Conservation (phyloP, 768 basidiomycete species). For the Panellus pusillus region DNA sequence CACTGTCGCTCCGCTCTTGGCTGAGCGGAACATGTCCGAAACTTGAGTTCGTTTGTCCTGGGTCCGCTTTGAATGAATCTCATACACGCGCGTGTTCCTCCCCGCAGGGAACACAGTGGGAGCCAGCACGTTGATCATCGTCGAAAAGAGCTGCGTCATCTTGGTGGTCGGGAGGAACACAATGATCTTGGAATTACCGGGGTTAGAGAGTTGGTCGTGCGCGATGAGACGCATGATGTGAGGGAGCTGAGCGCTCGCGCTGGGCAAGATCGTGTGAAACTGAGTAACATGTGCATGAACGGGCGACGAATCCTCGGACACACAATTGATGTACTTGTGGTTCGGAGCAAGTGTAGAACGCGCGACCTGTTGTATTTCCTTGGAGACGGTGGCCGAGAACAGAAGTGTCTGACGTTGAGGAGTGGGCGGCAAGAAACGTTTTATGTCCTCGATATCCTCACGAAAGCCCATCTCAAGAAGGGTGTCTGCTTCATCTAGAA, state of each 20-base stretch:
- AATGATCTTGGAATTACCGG: conserved; percentile 69
- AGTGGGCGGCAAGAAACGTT: conserved; percentile 54
- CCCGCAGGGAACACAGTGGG: conserved; percentile 50
- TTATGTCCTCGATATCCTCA: conserved; percentile 77
- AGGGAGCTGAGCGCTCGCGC: conserved; percentile 67
- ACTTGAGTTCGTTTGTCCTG: conserved; percentile 57
- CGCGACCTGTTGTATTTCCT: conserved; percentile 70
- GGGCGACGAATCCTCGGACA: conserved; percentile 57
- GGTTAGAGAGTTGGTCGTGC: conserved; percentile 81
- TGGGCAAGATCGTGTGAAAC: conserved; percentile 73
- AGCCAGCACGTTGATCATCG: conserved; percentile 54
- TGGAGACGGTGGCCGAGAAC: conserved; percentile 86
- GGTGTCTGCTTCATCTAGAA: conserved; percentile 92
- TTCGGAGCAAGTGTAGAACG: conserved; percentile 54
- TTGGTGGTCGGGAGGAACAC: conserved; percentile 87
- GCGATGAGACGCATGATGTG: conserved; percentile 79
- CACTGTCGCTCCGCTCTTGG: conserved; percentile 53
- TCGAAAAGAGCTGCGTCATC: conserved; percentile 74
- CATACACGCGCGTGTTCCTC: conserved; percentile 57
- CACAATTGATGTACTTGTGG: conserved; percentile 74
- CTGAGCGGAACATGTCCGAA: conserved; percentile 61
- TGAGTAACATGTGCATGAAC: conserved; percentile 80
- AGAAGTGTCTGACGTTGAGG: conserved; percentile 86
- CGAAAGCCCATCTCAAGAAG: conserved; percentile 92
- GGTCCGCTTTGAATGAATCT: conserved; percentile 78